Percentiles rank a stretch among this genome's conserved stretches.
These are phyloP conservation scores for Phyllosticta citribraziliensis DNA, from an alignment of 2,329 filamentous ascomycete genomes.

Conservation along the genomic window DNA sequence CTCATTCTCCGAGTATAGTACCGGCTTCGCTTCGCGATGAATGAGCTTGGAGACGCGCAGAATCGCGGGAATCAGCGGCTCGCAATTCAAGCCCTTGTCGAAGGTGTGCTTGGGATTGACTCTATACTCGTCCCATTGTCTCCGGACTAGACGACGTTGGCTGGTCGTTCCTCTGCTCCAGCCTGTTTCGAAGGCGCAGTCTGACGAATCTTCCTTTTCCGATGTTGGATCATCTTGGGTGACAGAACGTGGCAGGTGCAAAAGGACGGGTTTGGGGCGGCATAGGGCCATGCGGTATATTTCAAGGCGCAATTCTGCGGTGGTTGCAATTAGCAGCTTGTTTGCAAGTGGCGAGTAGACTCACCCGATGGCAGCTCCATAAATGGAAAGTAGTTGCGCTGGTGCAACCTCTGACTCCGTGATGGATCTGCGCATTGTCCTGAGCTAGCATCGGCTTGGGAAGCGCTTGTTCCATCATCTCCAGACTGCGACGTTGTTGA, in stretches of 20 bases:
- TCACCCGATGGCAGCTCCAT: slow-evolving; percentile 10
- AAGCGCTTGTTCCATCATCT: slow-evolving; percentile 5
- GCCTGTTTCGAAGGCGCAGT: background rate
- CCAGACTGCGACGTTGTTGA: slow-evolving; percentile 29
- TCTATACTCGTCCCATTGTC: slow-evolving; percentile 7
- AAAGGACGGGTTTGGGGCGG: slow-evolving; percentile 20
- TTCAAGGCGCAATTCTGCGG: slow-evolving; percentile 34
- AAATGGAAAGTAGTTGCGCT: slow-evolving; percentile 8
- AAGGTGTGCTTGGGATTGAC: slow-evolving; percentile 9
- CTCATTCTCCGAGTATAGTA: slow-evolving; percentile 32
- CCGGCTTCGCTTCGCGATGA: slow-evolving; percentile 29
- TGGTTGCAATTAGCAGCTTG: slow-evolving; percentile 17
- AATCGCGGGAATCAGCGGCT: slow-evolving; percentile 30
- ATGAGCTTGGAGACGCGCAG: slow-evolving; percentile 31
- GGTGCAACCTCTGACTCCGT: background rate
- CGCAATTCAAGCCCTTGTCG: slow-evolving; percentile 12
- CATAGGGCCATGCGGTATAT: slow-evolving; percentile 33
- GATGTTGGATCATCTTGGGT: background rate
- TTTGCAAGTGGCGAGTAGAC: background rate
- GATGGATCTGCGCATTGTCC: background rate
- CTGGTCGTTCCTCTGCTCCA: background rate
- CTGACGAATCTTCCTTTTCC: slow-evolving; percentile 1
- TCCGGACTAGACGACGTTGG: background rate
- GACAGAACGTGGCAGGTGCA: slow-evolving; percentile 16
- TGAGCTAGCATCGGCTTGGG: background rate